These are phyloP conservation scores for Phascolomyces articulosus DNA, from an alignment of 371 early-diverging fungal genomes.

Conservation along the genomic window DNA sequence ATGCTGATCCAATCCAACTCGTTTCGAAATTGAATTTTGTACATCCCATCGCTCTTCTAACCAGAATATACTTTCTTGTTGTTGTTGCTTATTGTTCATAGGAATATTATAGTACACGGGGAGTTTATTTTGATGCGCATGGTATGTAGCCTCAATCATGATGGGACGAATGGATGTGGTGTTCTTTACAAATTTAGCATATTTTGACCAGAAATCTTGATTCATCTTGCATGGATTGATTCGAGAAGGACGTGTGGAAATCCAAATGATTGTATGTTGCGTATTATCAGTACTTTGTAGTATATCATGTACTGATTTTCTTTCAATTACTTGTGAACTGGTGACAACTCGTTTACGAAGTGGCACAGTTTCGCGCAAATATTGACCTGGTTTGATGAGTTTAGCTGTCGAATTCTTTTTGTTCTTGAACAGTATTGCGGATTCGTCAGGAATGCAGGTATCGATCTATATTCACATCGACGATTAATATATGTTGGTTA, in stretches of 20 bases:
- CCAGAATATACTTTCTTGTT: conserved; percentile 14
- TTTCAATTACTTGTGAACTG: not conserved
- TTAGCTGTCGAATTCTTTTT: not conserved
- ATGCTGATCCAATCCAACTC: conserved; percentile 13
- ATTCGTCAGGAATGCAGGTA: conserved; percentile 1
- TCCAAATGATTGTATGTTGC: conserved; percentile 1
- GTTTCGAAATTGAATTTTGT: conserved; percentile 9
- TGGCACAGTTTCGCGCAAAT: conserved; percentile 2
- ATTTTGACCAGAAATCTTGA: conserved; percentile 4
- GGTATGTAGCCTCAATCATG: conserved; percentile 17
- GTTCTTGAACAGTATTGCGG: not conserved
- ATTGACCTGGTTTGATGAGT: conserved; percentile 7
- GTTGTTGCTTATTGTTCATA: not conserved
- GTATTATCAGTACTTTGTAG: not conserved
- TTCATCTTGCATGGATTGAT: not conserved
- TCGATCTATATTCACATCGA: not conserved
- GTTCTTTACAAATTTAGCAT: not conserved
- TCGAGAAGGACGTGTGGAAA: not conserved
- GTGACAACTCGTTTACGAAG: conserved; percentile 3
- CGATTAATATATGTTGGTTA: too few relatives aligned
- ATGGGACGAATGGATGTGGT: conserved; percentile 11
- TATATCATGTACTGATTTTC: conserved; percentile 3
- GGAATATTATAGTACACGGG: not conserved
- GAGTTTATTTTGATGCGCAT: not conserved
- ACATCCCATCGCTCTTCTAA: conserved; percentile 8